Base-by-base conservation (phyloP, 768 basidiomycete genomes). In the Saitozyma podzolica region DNA sequence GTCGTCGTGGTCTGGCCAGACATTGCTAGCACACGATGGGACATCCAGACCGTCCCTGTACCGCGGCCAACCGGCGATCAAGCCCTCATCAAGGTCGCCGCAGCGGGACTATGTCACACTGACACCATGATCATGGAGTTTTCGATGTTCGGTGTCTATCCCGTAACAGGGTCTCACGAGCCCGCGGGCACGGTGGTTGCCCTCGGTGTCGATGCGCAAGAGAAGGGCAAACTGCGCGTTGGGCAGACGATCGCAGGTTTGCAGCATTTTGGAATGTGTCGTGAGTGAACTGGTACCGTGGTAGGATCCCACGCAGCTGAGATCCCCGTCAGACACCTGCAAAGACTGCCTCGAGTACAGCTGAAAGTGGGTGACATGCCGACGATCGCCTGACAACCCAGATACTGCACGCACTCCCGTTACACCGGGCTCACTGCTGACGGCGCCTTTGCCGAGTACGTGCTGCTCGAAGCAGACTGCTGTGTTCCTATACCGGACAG, bases 21-120 rank as follows among this genome's bases (percentile, higher is more conserved):
- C 29, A 29, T 29, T 29, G 29, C 29, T 29, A 29, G 29, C 29
- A 29, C 29, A 29, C 29, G 29, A 29, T 29, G 29, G 29, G 29
- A 29, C 29, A 29, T 69, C 9, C 57, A 63, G n/a, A 54, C 40
- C 11, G 11, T 65, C 11, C 61, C 61, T 8, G 55, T 69, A 6
- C 68, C 64, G 16, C 9, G 40, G n/a, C 59, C 49, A 3, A 19
- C 41, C 37, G 41, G 66, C 49, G 5, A 29, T 29, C 29, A 29
- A 29, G 51, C 54, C 16, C 55, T 69, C 7, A 29, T 69, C 49
- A 63, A 64, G 37, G 58, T 69, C 53, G 59, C 53, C n/a, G 64
- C 64, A 13, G 64, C 68, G 1, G 68, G 68, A 42, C 51, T 65
- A 37, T 69, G 68, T 58, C 68, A 69, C 42, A 69, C 68, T 6